Conservation (phyloP, 192 early-diverging fungal genomes). For the Podila verticillata region DNA sequence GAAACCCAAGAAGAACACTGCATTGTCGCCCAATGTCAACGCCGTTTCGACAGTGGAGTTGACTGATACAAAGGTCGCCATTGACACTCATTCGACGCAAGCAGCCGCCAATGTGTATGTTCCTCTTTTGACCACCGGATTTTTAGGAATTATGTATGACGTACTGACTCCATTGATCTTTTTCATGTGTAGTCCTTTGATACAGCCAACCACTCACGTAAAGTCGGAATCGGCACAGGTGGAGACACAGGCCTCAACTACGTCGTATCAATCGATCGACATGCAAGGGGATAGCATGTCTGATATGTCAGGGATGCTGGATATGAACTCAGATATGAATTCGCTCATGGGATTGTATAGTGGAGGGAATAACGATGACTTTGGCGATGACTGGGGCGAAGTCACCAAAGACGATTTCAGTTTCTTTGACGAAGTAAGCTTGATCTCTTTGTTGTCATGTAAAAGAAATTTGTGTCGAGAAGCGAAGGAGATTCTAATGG, state of each 20-base stretch:
- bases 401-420: constrained; percentile 48
- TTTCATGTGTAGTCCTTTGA: too few species aligned
- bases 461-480: too few species aligned
- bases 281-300: constrained; percentile 17
- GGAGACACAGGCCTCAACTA: constrained; percentile 8
- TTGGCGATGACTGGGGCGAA: constrained; percentile 34
- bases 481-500: too few species aligned
- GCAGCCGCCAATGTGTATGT: neutral
- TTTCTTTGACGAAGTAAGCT: constrained; percentile 41
- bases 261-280: constrained; percentile 37
- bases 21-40: constrained; percentile 8
- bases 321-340: constrained; percentile 13
- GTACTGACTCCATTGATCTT: too few species aligned
- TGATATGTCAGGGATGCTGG: constrained; percentile 35
- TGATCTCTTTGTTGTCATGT: neutral
- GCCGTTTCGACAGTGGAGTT: neutral
- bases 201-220: neutral
- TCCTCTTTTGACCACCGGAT: neutral
- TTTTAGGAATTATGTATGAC: neutral
- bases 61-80: neutral
- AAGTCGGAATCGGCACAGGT: constrained; percentile 4
- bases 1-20: constrained; percentile 13
- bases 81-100: neutral
- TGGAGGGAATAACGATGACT: constrained; percentile 32
- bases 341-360: constrained; percentile 32